Conservation (phyloP, 768 basidiomycete species). For the Mycena albidolilacea region DNA sequence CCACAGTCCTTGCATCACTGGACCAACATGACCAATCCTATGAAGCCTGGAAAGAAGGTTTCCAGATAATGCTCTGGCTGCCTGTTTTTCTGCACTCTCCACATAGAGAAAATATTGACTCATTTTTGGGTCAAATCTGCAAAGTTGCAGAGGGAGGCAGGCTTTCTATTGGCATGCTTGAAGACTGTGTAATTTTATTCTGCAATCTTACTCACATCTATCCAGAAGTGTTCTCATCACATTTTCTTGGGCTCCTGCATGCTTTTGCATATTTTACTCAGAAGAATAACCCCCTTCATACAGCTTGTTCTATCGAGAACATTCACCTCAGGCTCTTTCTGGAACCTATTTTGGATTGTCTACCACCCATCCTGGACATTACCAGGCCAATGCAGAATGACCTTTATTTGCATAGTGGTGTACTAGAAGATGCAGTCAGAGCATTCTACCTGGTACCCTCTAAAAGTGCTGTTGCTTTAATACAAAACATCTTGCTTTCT, state of each 20-base stretch:
- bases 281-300: neutral
- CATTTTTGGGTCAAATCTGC: conserved; percentile 11
- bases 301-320: too few species aligned
- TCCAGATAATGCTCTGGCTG: neutral
- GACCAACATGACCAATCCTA: conserved; percentile 7
- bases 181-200: conserved; percentile 5
- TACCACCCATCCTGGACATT: neutral
- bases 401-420: neutral
- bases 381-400: neutral
- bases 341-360: neutral
- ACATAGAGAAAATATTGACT: neutral
- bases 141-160: neutral
- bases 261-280: conserved; percentile 6
- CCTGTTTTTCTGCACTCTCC: neutral
- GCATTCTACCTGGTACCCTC: neutral
- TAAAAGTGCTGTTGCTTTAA: neutral
- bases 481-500: neutral
- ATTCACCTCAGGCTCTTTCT: conserved; percentile 3
- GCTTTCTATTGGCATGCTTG: conserved; percentile 4
- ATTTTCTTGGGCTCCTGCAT: conserved; percentile 23
- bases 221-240: neutral
- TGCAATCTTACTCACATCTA: neutral
- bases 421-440: neutral
- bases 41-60: neutral
- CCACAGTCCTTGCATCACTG: neutral